These are phyloP conservation scores for Penicillium sp. DNA, from an alignment of 2,329 filamentous ascomycete genomes.

Conservation along the genomic window DNA sequence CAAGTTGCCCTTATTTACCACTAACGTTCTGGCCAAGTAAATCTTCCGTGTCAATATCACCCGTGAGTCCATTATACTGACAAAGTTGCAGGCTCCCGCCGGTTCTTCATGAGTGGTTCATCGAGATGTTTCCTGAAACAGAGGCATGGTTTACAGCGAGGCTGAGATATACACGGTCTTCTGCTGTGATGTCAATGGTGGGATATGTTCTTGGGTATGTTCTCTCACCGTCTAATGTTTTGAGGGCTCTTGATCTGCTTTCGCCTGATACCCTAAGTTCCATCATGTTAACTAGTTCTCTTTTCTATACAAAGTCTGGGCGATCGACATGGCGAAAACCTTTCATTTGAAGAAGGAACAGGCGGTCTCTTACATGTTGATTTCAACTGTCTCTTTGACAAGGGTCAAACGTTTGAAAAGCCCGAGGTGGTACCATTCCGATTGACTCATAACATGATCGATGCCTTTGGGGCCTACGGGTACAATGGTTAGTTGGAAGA, in stretches of 20 bases:
- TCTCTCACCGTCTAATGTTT: neutral
- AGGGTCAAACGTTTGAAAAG: constrained; percentile 91
- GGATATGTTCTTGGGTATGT: constrained; percentile 77
- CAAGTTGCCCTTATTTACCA: constrained; percentile 71
- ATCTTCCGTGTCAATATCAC: neutral
- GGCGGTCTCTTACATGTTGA: constrained; percentile 96
- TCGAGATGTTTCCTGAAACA: constrained; percentile 90
- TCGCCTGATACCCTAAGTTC: neutral
- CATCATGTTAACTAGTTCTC: neutral
- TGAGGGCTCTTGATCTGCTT: neutral
- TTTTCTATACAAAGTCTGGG: constrained; percentile 59
- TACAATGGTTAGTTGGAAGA: constrained; percentile 62
- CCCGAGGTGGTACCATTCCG: constrained; percentile 95
- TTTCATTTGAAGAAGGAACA: constrained; percentile 88
- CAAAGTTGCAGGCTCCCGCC: constrained; percentile 64
- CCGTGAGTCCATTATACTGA: neutral
- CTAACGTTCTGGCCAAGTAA: constrained; percentile 55
- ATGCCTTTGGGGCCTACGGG: constrained; percentile 92
- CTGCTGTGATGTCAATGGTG: constrained; percentile 99
- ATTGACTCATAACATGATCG: constrained; percentile 96
- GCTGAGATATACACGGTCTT: constrained; percentile 85
- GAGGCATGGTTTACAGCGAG: constrained; percentile 88
- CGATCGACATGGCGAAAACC: constrained; percentile 95
- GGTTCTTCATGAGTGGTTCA: constrained; percentile 90
- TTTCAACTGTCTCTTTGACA: constrained; percentile 99